Evolutionary conservation across 1,284 basidiomycete species (phyloP).

Genomic region (Inonotus hispidus): DNA sequence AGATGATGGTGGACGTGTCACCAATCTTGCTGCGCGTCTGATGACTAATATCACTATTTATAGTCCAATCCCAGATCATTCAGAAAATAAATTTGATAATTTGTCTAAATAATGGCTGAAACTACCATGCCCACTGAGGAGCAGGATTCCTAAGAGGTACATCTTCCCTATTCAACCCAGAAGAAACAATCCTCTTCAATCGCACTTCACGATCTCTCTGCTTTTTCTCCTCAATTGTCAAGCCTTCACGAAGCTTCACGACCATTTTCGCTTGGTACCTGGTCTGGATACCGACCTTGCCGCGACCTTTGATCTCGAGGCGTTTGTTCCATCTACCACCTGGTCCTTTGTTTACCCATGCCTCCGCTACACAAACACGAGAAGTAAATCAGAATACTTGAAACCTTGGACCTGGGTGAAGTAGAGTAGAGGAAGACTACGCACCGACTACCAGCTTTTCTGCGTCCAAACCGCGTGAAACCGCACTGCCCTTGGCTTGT

Average conservation of each 20-base stretch:
- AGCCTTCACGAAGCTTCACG: slow-evolving; percentile 80
- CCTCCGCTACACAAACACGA: slow-evolving; percentile 54
- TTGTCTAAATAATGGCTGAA: background rate
- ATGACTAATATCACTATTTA: slow-evolving; percentile 12
- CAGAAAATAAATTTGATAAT: no score
- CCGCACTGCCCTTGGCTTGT: slow-evolving; percentile 84
- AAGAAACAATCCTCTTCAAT: slow-evolving; percentile 72
- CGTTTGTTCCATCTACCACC: slow-evolving; percentile 47
- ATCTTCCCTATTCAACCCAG: slow-evolving; percentile 75
- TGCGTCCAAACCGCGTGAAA: slow-evolving; percentile 71
- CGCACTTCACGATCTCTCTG: slow-evolving; percentile 60
- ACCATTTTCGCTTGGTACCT: slow-evolving; percentile 77
- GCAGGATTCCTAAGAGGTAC: slow-evolving; percentile 72
- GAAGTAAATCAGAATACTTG: slow-evolving; percentile 3
- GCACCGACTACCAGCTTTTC: slow-evolving; percentile 78
- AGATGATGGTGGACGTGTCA: slow-evolving; percentile 8
- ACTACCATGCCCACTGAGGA: slow-evolving; percentile 81
- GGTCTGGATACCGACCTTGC: slow-evolving; percentile 72
- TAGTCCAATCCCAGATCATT: no score
- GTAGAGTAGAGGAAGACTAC: slow-evolving; percentile 30
- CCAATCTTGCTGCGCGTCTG: slow-evolving; percentile 22
- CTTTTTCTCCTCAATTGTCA: slow-evolving; percentile 69
- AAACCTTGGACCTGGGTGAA: background rate
- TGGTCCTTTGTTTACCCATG: slow-evolving; percentile 90
- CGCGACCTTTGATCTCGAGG: slow-evolving; percentile 85